Evolutionary conservation across 2,329 filamentous ascomycete genomes (phyloP), one percentile per base, ranked within the genome.

Genomic region (Plenodomus biglobosus): DNA sequence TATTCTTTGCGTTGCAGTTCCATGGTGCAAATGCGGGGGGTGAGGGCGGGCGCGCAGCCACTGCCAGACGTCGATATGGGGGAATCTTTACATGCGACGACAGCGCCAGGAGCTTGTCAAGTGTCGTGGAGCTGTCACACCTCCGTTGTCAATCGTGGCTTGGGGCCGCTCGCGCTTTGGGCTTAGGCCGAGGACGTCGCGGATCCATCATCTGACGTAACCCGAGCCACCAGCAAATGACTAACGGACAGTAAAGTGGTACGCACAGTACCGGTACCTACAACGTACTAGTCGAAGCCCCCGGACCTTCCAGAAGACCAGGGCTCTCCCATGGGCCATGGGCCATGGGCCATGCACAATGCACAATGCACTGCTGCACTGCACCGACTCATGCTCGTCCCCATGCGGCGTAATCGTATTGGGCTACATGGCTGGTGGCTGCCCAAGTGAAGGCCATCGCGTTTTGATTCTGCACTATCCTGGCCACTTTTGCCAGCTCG

Each of bases 1-100:
- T 97, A 97, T 75, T 96, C 92, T 74, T 88, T 81, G 75, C 91
- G 85, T 71, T 88, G 86, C 68, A 92, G 82, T 67, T 86, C 86
- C 71, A 76, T 76, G 56, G 59, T 58, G 56, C 50, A 42, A 48
- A 44, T 48, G 52, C 40, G 44, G 46, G 56, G 47, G 50, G 49
- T 48, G 46, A 56, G 47, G 50, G 49, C 49, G 48, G 56, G 64
- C 60, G 61, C 64, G 60, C 61, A 60, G 65, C 65, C 66, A 53
- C 56, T 43, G 47, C n/a, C 22, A 15, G 27, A 32, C n/a, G 27
- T 32, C 27, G 27, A 32, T 10, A 15, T 32, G 11, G 40, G 54
- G 49, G 49, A 38, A 42, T n/a, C 50, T 61, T 68, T 56, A 64
- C 66, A 69, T 69, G 61, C 60, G 64, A 63, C 47, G 53, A 43